phyloP scores from a whole-genome alignment of 495 filamentous ascomycete genomes.

The Penicillium alfredii region DNA sequence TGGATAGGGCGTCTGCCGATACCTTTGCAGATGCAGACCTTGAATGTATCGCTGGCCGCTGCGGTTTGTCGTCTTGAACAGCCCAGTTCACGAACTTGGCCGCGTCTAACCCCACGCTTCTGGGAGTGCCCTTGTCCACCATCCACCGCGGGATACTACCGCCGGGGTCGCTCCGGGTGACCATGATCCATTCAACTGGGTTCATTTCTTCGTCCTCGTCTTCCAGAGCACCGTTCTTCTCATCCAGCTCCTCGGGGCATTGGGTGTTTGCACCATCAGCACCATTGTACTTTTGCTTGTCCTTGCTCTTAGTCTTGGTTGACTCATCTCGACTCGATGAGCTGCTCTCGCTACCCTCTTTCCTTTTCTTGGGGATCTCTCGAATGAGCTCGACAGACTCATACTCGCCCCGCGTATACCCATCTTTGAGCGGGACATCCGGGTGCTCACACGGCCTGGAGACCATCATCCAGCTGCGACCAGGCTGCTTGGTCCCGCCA shows the following conservation, averaged over 20 bases:
- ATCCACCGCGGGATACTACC: slow-evolving; percentile 90
- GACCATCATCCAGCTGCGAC: slow-evolving; percentile 73
- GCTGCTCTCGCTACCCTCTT: slow-evolving; percentile 1
- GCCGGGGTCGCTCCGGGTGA: slow-evolving; percentile 89
- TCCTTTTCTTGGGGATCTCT: slow-evolving; percentile 56
- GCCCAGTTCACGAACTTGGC: slow-evolving; percentile 86
- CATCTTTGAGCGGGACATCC: slow-evolving; percentile 57
- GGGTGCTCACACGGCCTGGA: slow-evolving; percentile 78
- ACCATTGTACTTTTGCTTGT: no score
- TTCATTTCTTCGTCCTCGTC: slow-evolving; percentile 51
- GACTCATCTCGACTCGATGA: no score
- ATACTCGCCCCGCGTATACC: slow-evolving; percentile 78
- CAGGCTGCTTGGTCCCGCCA: slow-evolving; percentile 19
- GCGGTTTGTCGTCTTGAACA: slow-evolving; percentile 45
- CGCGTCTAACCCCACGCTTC: slow-evolving; percentile 75
- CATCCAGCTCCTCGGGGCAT: neutral
- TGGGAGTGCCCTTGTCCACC: slow-evolving; percentile 87
- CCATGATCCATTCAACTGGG: slow-evolving; percentile 93
- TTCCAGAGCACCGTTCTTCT: slow-evolving; percentile 13
- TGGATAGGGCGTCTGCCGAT: no score
- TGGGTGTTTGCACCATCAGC: no score
- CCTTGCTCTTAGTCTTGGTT: no score
- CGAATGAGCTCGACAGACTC: slow-evolving; percentile 90
- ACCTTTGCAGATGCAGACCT: slow-evolving; percentile 6
- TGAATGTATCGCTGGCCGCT: slow-evolving; percentile 25